Percentiles rank a stretch among this genome's conserved stretches.
These are phyloP conservation scores for Penicillium sp. DNA, from an alignment of 2,329 filamentous ascomycete genomes.

Conservation along the genomic window DNA sequence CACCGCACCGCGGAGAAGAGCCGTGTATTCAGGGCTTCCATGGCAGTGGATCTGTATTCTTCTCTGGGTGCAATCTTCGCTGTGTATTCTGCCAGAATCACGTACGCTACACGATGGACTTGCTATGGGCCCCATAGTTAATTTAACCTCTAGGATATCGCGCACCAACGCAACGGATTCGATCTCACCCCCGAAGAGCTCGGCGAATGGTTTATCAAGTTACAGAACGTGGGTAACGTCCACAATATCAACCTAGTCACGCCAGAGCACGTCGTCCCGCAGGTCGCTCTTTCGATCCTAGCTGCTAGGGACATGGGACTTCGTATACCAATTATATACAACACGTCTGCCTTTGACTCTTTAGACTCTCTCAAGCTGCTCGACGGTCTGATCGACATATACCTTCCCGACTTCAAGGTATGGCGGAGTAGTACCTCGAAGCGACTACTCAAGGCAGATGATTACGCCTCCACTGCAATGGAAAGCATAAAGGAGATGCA, in stretches of 20 bases:
- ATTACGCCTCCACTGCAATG: slow-evolving; percentile 69
- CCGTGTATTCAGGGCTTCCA: slow-evolving; percentile 80
- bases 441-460: slow-evolving; percentile 72
- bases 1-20: slow-evolving; percentile 82
- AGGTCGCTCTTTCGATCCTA: slow-evolving; percentile 74
- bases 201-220: slow-evolving; percentile 77
- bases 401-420: slow-evolving; percentile 85
- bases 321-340: slow-evolving; percentile 74
- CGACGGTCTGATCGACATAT: slow-evolving; percentile 79
- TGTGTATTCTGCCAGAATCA: slow-evolving; percentile 78
- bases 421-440: slow-evolving; percentile 67
- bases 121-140: not conserved
- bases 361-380: slow-evolving; percentile 68
- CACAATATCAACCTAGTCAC: slow-evolving; percentile 90
- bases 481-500: slow-evolving; percentile 81
- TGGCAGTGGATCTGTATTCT: slow-evolving; percentile 78
- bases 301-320: slow-evolving; percentile 69
- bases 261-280: slow-evolving; percentile 81
- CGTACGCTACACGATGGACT: slow-evolving; percentile 18
- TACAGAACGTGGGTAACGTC: slow-evolving; percentile 75
- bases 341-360: slow-evolving; percentile 79
- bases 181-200: slow-evolving; percentile 76
- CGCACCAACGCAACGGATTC: slow-evolving; percentile 77
- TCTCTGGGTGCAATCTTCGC: slow-evolving; percentile 71
- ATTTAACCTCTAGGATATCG: slow-evolving; percentile 57